Evolutionary conservation across 23 red algal species (phyloP), one percentile per base, ranked within the genome.

Genomic region (Chondrus crispus): DNA sequence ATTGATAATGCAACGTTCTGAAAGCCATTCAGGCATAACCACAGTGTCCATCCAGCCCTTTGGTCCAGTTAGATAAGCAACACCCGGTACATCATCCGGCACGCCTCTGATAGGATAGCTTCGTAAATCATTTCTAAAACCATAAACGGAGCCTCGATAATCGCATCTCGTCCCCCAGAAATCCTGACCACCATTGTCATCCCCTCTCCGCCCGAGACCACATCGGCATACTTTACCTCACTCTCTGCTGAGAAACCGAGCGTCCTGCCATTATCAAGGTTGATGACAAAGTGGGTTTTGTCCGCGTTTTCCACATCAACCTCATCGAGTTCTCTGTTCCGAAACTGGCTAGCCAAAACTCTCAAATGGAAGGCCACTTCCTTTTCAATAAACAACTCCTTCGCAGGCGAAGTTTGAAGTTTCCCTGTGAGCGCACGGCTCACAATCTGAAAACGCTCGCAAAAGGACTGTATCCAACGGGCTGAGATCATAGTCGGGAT

Each of bases 161-260:
- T 3, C 5, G 55, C 81, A 44, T 46, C 35, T 41, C 55, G 5
- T 48, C 81, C 81, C 3, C 81, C 62, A 68, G 53, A 66, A 8
- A 85, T 46, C 4, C 81, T 4, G 39, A 85, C 54, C 4, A 85
- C 40, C 81, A 85, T 85, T 47, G 81, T 85, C 53, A 85, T 68
- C 38, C 60, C 60, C 46, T 85, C 81, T 12, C 54, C 81, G 4
- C 81, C 62, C 4, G 81, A 85, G 7, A 69, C 62, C 3, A 85
- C 83, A 54, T 87, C 83, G 2, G 60, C 60, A 66, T 87, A 87
- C 60, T 74, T 70, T 5, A 73, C 83, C 45, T 87, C 62, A 3
- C 7, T 7, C 10, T 69, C 60, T 2, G 60, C 83, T 28, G 22
- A 69, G 28, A 73, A 69, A 10, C 64, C 64, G 29, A 87, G 29